Evolutionary conservation across 805 yeast genomes (phyloP).

Genomic region (Cyberlindnera galapagoensis): DNA sequence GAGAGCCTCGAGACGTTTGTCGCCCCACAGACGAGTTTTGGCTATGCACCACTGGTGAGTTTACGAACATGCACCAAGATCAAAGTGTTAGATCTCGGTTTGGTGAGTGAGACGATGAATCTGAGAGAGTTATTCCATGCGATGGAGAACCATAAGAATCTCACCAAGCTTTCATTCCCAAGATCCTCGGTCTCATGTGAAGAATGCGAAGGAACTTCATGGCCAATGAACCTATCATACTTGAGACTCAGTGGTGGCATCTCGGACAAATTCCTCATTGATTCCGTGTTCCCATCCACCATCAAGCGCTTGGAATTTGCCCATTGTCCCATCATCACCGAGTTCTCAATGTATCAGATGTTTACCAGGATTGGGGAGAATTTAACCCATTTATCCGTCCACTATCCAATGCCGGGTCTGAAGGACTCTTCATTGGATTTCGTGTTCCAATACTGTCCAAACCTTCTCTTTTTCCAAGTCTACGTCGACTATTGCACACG

Average conservation of each 20-base stretch:
- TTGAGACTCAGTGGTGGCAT: slow-evolving; percentile 86
- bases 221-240: slow-evolving; percentile 78
- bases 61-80: slow-evolving; percentile 63
- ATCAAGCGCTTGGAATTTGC: slow-evolving; percentile 71
- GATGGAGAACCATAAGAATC: slow-evolving; percentile 49
- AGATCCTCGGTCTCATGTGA: slow-evolving; percentile 75
- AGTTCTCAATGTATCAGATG: slow-evolving; percentile 56
- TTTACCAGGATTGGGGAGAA: slow-evolving; percentile 60
- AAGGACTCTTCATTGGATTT: slow-evolving; percentile 64
- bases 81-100: slow-evolving; percentile 63
- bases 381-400: slow-evolving; percentile 55
- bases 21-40: slow-evolving; percentile 95
- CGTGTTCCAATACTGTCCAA: slow-evolving; percentile 72
- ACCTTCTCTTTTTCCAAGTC: slow-evolving; percentile 52
- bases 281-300: slow-evolving; percentile 65
- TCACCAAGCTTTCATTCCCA: slow-evolving; percentile 81
- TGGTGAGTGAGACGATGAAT: slow-evolving; percentile 88
- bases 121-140: slow-evolving; percentile 73
- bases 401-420: slow-evolving; percentile 85
- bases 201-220: slow-evolving; percentile 43
- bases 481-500: slow-evolving; percentile 71
- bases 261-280: slow-evolving; percentile 67
- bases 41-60: slow-evolving; percentile 81
- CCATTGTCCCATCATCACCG: slow-evolving; percentile 77
- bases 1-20: slow-evolving; percentile 57